These are phyloP conservation scores for Penicillium sp. DNA, from an alignment of 2,329 filamentous ascomycete genomes.

Conservation along the genomic window DNA sequence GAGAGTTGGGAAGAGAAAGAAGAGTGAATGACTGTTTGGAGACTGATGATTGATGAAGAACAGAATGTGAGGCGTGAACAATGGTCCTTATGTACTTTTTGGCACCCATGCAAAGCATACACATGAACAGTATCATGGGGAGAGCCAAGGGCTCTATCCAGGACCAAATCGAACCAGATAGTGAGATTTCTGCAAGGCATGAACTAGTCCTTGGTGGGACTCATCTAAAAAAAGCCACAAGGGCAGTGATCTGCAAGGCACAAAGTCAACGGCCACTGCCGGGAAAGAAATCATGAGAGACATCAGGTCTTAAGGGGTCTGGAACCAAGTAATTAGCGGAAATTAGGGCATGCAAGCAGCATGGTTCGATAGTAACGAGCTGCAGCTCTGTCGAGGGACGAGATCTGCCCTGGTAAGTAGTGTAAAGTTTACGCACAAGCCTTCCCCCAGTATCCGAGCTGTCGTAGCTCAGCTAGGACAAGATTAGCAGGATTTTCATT, in stretches of 20 bases:
- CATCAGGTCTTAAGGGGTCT: conserved; percentile 11
- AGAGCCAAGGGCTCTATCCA: conserved; percentile 16
- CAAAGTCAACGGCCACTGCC: conserved; percentile 10
- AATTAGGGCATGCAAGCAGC: neutral
- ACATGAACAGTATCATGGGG: conserved; percentile 12
- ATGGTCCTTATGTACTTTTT: conserved; percentile 25
- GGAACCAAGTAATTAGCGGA: neutral
- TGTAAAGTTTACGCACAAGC: conserved; percentile 17
- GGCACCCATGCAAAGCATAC: neutral
- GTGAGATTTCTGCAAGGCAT: conserved; percentile 23
- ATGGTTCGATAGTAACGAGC: conserved; percentile 8
- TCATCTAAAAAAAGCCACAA: conserved; percentile 16
- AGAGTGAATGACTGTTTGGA: conserved; percentile 24
- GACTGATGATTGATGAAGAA: conserved; percentile 17
- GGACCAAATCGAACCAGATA: conserved; percentile 6
- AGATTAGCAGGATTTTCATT: conserved; percentile 4
- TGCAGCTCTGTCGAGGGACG: neutral
- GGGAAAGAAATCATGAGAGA: conserved; percentile 14
- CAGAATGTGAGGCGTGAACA: neutral
- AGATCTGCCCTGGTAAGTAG: conserved; percentile 5
- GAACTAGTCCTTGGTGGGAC: conserved; percentile 20
- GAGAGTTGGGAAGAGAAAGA: conserved; percentile 1
- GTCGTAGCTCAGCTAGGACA: conserved; percentile 1
- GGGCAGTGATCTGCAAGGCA: conserved; percentile 23
- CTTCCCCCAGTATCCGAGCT: conserved; percentile 9